Percentiles rank a stretch among this genome's conserved stretches.
Conservation (phyloP, 805 yeast genomes). For the Cyberlindnera japonica region DNA sequence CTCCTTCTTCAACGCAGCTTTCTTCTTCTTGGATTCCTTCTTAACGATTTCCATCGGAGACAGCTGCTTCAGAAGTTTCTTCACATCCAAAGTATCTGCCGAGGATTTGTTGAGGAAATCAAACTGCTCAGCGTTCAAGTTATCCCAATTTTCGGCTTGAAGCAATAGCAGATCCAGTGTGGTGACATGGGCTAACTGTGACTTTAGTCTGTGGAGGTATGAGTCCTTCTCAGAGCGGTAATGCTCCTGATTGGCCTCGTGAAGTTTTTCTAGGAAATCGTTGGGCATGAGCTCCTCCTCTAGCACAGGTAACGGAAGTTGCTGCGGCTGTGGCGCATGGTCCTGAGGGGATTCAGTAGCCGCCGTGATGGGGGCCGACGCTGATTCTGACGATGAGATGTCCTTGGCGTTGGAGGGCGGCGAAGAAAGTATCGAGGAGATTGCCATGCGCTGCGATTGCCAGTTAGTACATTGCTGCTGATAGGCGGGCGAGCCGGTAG, state of each 20-base stretch:
- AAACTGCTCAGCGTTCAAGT: slow-evolving; percentile 25
- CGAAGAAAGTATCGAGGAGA: too few relatives aligned
- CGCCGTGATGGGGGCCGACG: too few relatives aligned
- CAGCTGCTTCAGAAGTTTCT: slow-evolving; percentile 27
- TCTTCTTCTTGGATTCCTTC: slow-evolving; percentile 20
- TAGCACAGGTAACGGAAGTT: slow-evolving; percentile 1
- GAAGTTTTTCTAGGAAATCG: slow-evolving; percentile 17
- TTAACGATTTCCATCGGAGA: slow-evolving; percentile 23
- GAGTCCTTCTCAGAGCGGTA: slow-evolving; percentile 23
- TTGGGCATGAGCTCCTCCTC: slow-evolving; percentile 14
- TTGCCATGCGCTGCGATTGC: too few relatives aligned
- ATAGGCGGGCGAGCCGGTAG: too few relatives aligned
- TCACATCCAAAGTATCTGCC: slow-evolving; percentile 25
- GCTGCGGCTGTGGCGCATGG: slow-evolving; percentile 1
- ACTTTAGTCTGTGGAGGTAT: slow-evolving; percentile 21
- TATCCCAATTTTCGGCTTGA: slow-evolving; percentile 28
- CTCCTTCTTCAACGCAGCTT: slow-evolving; percentile 7
- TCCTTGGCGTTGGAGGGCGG: too few relatives aligned
- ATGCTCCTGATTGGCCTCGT: slow-evolving; percentile 21
- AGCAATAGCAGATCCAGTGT: slow-evolving; percentile 25
- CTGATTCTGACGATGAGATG: too few relatives aligned
- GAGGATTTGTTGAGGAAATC: slow-evolving; percentile 26
- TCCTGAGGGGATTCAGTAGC: slow-evolving; percentile 1
- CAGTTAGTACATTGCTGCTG: too few relatives aligned
- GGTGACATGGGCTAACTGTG: slow-evolving; percentile 27